Percentiles rank a stretch among this genome's conserved stretches.
phyloP scores from a whole-genome alignment of 768 basidiomycete genomes.

The Tylopilus balloui region DNA sequence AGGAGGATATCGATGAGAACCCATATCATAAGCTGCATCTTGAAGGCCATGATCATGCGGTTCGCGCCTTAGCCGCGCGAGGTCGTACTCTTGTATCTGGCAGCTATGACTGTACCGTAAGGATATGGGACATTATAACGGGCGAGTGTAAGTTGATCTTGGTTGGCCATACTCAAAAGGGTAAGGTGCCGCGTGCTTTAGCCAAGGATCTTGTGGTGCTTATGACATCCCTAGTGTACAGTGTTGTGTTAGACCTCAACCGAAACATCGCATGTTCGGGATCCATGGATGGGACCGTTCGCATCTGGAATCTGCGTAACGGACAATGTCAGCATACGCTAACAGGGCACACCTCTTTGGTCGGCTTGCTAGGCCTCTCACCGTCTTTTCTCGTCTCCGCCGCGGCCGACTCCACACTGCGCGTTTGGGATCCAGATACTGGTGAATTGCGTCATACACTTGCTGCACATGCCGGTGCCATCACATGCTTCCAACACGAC shows the following conservation, averaged over 20 bases:
- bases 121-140: constrained; percentile 91
- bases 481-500: constrained; percentile 98
- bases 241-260: constrained; percentile 82
- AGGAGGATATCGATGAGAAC: constrained; percentile 72
- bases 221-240: constrained; percentile 64
- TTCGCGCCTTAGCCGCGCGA: constrained; percentile 86
- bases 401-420: constrained; percentile 91
- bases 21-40: constrained; percentile 86
- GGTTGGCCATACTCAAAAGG: constrained; percentile 89
- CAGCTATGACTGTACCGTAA: constrained; percentile 92
- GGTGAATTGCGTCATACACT: constrained; percentile 79
- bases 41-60: constrained; percentile 87
- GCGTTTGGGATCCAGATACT: constrained; percentile 89
- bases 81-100: constrained; percentile 90
- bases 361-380: constrained; percentile 87
- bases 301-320: constrained; percentile 85
- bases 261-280: constrained; percentile 93
- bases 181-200: constrained; percentile 35
- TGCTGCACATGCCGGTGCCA: constrained; percentile 92
- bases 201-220: neutral
- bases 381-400: constrained; percentile 91
- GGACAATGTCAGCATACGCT: constrained; percentile 79
- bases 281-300: constrained; percentile 97
- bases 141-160: constrained; percentile 78
- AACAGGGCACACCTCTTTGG: constrained; percentile 90